Percentiles rank a stretch among this genome's conserved stretches.
Conservation (phyloP, 2,329 filamentous ascomycete genomes). For the Sclerotinia spermophila region DNA sequence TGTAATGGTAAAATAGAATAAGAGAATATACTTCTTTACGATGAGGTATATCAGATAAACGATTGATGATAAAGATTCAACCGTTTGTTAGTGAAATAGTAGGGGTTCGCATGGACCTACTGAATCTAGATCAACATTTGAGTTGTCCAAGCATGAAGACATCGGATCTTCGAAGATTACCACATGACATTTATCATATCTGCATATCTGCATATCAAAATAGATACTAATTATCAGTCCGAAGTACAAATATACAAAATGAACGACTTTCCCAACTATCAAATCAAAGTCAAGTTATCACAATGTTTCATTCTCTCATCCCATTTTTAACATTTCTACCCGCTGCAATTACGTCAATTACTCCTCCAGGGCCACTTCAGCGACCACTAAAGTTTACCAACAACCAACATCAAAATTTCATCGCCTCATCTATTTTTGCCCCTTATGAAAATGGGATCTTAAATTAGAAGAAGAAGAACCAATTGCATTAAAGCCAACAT, state of each 20-base stretch:
- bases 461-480: slow-evolving; percentile 8
- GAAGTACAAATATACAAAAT: not conserved
- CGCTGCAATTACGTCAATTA: not conserved
- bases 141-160: not conserved
- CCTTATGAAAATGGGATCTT: not conserved
- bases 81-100: not conserved
- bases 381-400: not conserved
- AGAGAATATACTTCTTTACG: slow-evolving; percentile 1
- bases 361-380: not conserved
- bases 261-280: not conserved
- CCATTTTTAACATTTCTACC: not conserved
- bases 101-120: slow-evolving; percentile 4
- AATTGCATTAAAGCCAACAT: slow-evolving; percentile 28
- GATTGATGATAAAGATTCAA: not conserved
- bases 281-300: not conserved
- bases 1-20: not conserved
- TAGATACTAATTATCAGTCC: not conserved
- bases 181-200: not conserved
- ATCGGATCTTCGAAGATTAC: not conserved
- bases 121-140: not conserved
- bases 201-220: not conserved
- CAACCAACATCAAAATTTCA: slow-evolving; percentile 18
- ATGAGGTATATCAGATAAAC: not conserved
- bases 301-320: slow-evolving; percentile 2
- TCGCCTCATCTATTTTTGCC: slow-evolving; percentile 24